A percentile compares a stretch with the other conserved stretches of the same genome.
Evolutionary conservation across 345 rosid genomes (phyloP).

Genomic region (Citrus sp.): DNA sequence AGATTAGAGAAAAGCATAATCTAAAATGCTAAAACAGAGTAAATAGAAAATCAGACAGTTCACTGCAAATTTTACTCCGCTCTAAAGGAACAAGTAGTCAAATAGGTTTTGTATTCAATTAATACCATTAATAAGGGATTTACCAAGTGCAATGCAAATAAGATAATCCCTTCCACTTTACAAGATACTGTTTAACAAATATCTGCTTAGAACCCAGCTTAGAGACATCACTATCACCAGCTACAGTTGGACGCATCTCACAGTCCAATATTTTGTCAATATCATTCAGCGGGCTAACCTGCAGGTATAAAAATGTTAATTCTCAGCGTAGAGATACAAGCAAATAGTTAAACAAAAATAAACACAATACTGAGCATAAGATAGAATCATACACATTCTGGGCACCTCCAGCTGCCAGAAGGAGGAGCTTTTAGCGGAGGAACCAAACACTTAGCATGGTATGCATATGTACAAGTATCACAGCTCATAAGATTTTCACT

Average conservation of each 20-base stretch:
- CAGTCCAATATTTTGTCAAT: slow-evolving; percentile 91
- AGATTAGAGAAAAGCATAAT: neutral
- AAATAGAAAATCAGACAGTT: slow-evolving; percentile 4
- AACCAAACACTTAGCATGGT: slow-evolving; percentile 79
- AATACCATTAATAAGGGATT: slow-evolving; percentile 10
- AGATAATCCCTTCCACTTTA: slow-evolving; percentile 97
- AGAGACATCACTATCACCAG: slow-evolving; percentile 61
- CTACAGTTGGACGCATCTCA: slow-evolving; percentile 92
- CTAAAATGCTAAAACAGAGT: neutral
- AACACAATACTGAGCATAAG: neutral
- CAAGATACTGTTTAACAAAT: slow-evolving; percentile 92
- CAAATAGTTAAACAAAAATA: neutral
- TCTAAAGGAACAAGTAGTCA: neutral
- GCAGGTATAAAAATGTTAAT: slow-evolving; percentile 31
- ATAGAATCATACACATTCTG: slow-evolving; percentile 72
- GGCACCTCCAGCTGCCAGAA: slow-evolving; percentile 90
- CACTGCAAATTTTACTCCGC: neutral
- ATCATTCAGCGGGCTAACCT: slow-evolving; percentile 95
- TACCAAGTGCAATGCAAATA: slow-evolving; percentile 98
- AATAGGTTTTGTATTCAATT: neutral
- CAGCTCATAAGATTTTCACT: slow-evolving; percentile 68
- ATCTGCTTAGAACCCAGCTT: slow-evolving; percentile 64
- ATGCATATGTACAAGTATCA: slow-evolving; percentile 81
- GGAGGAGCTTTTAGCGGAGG: slow-evolving; percentile 74
- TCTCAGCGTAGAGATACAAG: slow-evolving; percentile 19